Conservation (phyloP, 306 rosid genomes). For the Hippophae rhamnoides region DNA sequence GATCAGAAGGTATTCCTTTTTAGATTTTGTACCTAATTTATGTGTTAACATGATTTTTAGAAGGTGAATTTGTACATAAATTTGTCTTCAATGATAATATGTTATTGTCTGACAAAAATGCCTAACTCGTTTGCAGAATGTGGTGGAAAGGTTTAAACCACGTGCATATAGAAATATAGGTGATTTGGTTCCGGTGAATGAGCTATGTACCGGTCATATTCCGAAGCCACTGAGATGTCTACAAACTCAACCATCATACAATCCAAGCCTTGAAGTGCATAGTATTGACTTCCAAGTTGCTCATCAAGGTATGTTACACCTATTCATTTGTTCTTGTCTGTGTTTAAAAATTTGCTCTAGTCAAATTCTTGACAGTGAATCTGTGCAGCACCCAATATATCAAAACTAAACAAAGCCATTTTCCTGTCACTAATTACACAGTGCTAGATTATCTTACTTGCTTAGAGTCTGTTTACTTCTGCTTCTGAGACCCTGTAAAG, state of each 20-base stretch:
- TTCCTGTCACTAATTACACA: too few relatives aligned
- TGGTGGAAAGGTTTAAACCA: conserved; percentile 15
- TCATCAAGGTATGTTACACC: too few relatives aligned
- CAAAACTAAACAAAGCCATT: too few relatives aligned
- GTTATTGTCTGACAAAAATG: background rate
- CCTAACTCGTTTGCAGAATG: conserved; percentile 3
- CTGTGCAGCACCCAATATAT: too few relatives aligned
- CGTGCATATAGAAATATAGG: conserved; percentile 10
- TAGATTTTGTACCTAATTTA: background rate
- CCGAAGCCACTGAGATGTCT: conserved; percentile 13
- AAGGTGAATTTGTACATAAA: too few relatives aligned
- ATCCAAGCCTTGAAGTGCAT: conserved; percentile 21
- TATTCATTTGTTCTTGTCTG: too few relatives aligned
- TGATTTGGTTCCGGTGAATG: conserved; percentile 19
- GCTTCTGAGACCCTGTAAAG: too few relatives aligned
- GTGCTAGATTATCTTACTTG: too few relatives aligned
- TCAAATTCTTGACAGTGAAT: too few relatives aligned
- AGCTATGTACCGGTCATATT: conserved; percentile 8
- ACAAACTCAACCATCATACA: conserved; percentile 11
- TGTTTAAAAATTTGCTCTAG: too few relatives aligned
- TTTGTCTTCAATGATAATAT: too few relatives aligned
- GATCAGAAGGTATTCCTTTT: conserved; percentile 12
- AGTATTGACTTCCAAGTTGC: background rate
- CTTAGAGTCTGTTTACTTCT: too few relatives aligned
- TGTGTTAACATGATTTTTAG: background rate